A percentile compares a stretch with the other conserved stretches of the same genome.
Evolutionary conservation across 768 basidiomycete species (phyloP).

Genomic region (Russula compacta): DNA sequence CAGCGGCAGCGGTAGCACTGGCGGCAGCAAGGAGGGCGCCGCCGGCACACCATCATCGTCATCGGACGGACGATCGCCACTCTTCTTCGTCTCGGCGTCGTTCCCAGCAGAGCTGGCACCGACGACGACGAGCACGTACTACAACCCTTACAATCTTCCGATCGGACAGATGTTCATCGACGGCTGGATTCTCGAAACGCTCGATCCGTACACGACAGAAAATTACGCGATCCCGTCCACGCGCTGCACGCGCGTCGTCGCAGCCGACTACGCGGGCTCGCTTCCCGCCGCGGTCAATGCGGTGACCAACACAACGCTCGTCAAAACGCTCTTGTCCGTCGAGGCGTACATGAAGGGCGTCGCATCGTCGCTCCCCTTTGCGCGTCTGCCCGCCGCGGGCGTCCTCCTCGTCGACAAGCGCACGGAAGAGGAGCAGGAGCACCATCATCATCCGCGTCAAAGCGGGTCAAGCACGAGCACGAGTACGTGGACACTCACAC

Average conservation of each 20-base stretch:
- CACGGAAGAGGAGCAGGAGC: conserved; percentile 20
- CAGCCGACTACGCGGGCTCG: conserved; percentile 79
- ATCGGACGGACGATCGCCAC: conserved; percentile 35
- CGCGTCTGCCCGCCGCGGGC: conserved; percentile 58
- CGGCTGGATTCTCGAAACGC: conserved; percentile 93
- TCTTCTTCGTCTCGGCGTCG: conserved; percentile 79
- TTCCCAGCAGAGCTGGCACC: conserved; percentile 56
- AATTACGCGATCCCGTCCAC: conserved; percentile 93
- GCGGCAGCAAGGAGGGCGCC: conserved; percentile 28
- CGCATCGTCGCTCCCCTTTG: conserved; percentile 57
- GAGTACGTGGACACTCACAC: conserved; percentile 49
- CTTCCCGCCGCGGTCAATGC: conserved; percentile 80
- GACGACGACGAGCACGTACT: conserved; percentile 51
- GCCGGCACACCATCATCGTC: not conserved
- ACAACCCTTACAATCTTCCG: conserved; percentile 67
- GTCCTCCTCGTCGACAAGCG: conserved; percentile 49
- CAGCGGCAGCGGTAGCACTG: too few relatives aligned
- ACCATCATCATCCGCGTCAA: not conserved
- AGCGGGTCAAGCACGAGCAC: conserved; percentile 21
- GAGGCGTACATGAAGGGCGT: conserved; percentile 64
- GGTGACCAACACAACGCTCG: conserved; percentile 72
- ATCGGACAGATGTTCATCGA: conserved; percentile 80
- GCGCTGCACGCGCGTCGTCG: conserved; percentile 72
- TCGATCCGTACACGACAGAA: conserved; percentile 91
- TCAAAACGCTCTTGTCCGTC: conserved; percentile 60